Conservation (phyloP, 257 asterid genomes). For the Przewalskia tangutica region DNA sequence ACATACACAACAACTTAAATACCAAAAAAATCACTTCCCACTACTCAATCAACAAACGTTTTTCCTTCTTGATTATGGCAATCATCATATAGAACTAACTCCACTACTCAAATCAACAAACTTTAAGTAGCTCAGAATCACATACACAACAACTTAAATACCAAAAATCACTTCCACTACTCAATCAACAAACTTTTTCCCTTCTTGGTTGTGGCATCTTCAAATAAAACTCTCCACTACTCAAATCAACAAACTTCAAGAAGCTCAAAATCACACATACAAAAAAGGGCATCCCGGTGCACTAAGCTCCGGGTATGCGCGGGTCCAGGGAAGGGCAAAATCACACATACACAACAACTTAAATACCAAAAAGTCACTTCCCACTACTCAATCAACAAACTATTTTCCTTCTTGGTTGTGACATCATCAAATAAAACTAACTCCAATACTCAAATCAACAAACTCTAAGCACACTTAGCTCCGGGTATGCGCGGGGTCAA, state of each 20-base stretch:
- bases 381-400: neutral
- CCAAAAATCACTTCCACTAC: slow-evolving; percentile 47
- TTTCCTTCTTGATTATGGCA: slow-evolving; percentile 79
- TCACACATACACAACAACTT: too few relatives aligned
- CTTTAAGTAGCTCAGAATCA: too few relatives aligned
- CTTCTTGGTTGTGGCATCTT: slow-evolving; percentile 82
- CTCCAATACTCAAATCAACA: neutral
- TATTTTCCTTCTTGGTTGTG: slow-evolving; percentile 81
- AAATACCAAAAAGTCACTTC: too few relatives aligned
- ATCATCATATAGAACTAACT: slow-evolving; percentile 32
- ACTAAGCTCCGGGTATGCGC: neutral
- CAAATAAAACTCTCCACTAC: neutral
- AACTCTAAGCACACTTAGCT: neutral
- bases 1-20: too few relatives aligned
- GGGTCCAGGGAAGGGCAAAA: too few relatives aligned
- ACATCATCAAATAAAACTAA: slow-evolving; percentile 37
- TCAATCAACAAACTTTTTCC: slow-evolving; percentile 87
- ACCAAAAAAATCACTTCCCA: too few relatives aligned
- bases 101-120: neutral
- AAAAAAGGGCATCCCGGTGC: too few relatives aligned
- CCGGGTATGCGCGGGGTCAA: too few relatives aligned
- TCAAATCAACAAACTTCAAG: too few relatives aligned
- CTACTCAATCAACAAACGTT: slow-evolving; percentile 16
- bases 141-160: too few relatives aligned
- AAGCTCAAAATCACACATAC: neutral